These are phyloP conservation scores for Orbilia ellipsospora DNA, from an alignment of 2,329 filamentous ascomycete species.

Conservation along the genomic window DNA sequence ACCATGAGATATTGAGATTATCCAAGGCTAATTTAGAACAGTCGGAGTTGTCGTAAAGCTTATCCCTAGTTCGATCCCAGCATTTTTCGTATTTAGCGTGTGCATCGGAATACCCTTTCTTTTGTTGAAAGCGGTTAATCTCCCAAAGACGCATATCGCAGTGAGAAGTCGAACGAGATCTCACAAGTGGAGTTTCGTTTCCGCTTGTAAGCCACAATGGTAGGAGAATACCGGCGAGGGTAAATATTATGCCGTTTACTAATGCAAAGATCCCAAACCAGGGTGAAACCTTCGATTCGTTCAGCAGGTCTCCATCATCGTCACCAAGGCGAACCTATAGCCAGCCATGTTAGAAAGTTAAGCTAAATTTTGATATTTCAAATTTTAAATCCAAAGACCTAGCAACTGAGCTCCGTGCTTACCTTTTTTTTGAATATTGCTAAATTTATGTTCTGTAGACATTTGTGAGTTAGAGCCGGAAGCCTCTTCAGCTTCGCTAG, in stretches of 20 bases:
- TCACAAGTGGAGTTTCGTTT: neutral
- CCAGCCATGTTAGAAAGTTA: no score
- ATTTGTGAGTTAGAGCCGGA: no score
- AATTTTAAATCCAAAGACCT: no score
- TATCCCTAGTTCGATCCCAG: neutral
- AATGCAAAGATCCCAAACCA: constrained; percentile 6
- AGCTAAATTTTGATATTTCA: no score
- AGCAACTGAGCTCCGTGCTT: no score
- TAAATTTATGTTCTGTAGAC: no score
- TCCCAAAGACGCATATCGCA: neutral
- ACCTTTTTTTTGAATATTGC: no score
- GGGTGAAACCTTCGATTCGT: no score
- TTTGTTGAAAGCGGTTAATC: neutral
- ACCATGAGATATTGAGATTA: neutral
- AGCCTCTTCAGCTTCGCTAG: no score
- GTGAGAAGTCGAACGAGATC: neutral
- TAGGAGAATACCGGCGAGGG: neutral
- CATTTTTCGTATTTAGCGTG: neutral
- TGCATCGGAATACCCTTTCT: neutral
- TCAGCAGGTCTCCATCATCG: no score
- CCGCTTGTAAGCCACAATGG: neutral
- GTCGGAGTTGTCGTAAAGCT: neutral
- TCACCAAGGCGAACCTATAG: no score
- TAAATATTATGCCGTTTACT: neutral
- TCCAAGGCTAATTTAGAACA: neutral